Evolutionary conservation across 1,284 basidiomycete species (phyloP), one percentile per base, ranked within the genome.

Genomic region (Papiliotrema laurentii): DNA sequence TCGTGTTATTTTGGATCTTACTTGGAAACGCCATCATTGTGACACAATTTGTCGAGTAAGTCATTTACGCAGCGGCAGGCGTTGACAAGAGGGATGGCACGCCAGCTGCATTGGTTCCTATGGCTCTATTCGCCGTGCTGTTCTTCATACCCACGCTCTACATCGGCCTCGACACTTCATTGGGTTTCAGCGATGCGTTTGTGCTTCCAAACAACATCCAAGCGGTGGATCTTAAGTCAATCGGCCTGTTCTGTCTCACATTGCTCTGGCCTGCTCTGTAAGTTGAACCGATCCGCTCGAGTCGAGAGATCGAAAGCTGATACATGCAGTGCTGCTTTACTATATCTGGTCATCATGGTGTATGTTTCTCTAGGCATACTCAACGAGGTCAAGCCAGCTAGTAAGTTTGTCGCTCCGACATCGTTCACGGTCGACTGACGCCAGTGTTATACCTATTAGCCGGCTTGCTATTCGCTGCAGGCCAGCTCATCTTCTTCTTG

Each of bases 251-350:
- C 61, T 81, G 89, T 3, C 68, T 91, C 46, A 86, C 86, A 13
- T 82, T 81, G 55, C 81, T 92, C 39, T 90, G 88, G 89, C 89
- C 89, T n/a, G 82, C 79, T 43, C 78, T 74, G 83, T 89, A 66
- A 66, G 83, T 27, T 19, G 34, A 38, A 49, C 26, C 13, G 13
- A 11, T 28, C 26, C 10, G 25, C 21, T 25, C 27, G 7, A 21
- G 27, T 14, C 21, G 34, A 13, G 4, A 21, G 18, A 34, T 21
- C 28, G 4, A 31, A 35, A 28, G 22, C 14, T 7, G 7, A 31
- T 36, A 51, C 43, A 52, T 28, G 36, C 16, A 88, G 86, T 49
- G 82, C 84, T 25, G 78, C 81, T 16, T 54, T 88, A 21, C 34
- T 82, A 16, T 90, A 87, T 69, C 78, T 87, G 34, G 64, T 69